These are phyloP conservation scores for Leptodermis oblonga DNA, from an alignment of 257 asterid species.

Conservation along the genomic window DNA sequence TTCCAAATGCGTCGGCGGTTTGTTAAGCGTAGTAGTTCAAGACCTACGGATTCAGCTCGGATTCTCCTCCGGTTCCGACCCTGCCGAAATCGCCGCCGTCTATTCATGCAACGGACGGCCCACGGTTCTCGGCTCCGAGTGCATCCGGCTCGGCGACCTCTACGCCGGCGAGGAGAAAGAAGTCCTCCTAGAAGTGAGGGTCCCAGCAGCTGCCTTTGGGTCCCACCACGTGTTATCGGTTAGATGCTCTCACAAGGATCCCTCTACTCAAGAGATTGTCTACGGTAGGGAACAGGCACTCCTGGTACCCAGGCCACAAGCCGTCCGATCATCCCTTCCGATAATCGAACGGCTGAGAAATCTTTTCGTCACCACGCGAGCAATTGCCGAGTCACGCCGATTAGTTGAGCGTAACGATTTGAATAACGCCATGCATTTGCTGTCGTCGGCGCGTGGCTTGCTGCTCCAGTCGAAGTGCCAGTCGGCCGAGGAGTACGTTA, in stretches of 20 bases:
- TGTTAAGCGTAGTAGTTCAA: slow-evolving; percentile 75
- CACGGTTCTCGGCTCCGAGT: slow-evolving; percentile 40
- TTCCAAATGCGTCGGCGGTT: slow-evolving; percentile 78
- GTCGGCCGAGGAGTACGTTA: slow-evolving; percentile 39
- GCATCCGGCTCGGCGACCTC: slow-evolving; percentile 63
- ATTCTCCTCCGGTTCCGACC: slow-evolving; percentile 63
- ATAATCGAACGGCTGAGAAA: slow-evolving; percentile 59
- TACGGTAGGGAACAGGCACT: slow-evolving; percentile 45
- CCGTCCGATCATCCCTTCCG: slow-evolving; percentile 42
- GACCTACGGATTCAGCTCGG: slow-evolving; percentile 64
- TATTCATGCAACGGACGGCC: slow-evolving; percentile 59
- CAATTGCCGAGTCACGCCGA: slow-evolving; percentile 69
- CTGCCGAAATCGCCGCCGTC: slow-evolving; percentile 68
- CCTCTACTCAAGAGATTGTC: slow-evolving; percentile 49
- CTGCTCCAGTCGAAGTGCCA: slow-evolving; percentile 49
- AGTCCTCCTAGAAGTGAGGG: slow-evolving; percentile 56
- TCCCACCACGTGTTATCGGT: slow-evolving; percentile 64
- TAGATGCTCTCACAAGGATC: slow-evolving; percentile 52
- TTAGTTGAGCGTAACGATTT: slow-evolving; percentile 58
- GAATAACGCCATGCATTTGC: slow-evolving; percentile 57
- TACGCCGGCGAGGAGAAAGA: slow-evolving; percentile 85
- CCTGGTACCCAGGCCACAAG: slow-evolving; percentile 58
- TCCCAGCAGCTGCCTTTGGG: slow-evolving; percentile 42
- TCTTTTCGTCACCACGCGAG: slow-evolving; percentile 60
- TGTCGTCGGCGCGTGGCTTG: slow-evolving; percentile 66